A percentile compares a stretch with the other conserved stretches of the same genome.
Evolutionary conservation across 768 basidiomycete species (phyloP).

Genomic region (Termitomyces titanicus): DNA sequence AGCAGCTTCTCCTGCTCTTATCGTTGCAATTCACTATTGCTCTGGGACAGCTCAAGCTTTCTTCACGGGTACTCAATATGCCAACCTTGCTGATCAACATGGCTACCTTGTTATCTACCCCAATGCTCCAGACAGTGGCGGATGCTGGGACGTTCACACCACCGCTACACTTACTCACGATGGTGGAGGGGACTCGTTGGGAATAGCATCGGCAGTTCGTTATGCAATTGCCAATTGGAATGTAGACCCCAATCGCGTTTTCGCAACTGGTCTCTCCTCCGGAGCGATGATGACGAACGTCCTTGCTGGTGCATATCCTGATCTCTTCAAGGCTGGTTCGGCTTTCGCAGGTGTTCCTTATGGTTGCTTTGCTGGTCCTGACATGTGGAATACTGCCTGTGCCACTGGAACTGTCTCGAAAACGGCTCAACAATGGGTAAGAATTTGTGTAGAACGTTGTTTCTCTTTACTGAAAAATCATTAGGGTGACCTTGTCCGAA

Average conservation of each 20-base stretch:
- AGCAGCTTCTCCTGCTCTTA: conserved; percentile 36
- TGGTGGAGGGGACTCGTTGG: conserved; percentile 51
- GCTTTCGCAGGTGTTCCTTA: conserved; percentile 52
- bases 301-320: conserved; percentile 49
- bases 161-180: conserved; percentile 51
- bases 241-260: conserved; percentile 45
- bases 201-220: conserved; percentile 42
- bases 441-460: conserved; percentile 2
- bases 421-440: conserved; percentile 46
- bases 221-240: conserved; percentile 46
- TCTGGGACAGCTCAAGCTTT: conserved; percentile 47
- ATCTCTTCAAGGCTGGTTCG: conserved; percentile 46
- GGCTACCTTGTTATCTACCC: conserved; percentile 53
- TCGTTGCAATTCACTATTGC: conserved; percentile 55
- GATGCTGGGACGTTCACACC: conserved; percentile 53
- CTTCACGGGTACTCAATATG: conserved; percentile 45
- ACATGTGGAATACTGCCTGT: conserved; percentile 45
- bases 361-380: conserved; percentile 48
- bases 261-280: conserved; percentile 47
- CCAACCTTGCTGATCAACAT: conserved; percentile 43
- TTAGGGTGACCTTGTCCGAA: conserved; percentile 42
- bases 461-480: neutral
- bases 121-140: conserved; percentile 36
- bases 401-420: conserved; percentile 38
- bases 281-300: conserved; percentile 64